These are phyloP conservation scores for Clausena lansium DNA, from an alignment of 345 rosid species.

Conservation along the genomic window DNA sequence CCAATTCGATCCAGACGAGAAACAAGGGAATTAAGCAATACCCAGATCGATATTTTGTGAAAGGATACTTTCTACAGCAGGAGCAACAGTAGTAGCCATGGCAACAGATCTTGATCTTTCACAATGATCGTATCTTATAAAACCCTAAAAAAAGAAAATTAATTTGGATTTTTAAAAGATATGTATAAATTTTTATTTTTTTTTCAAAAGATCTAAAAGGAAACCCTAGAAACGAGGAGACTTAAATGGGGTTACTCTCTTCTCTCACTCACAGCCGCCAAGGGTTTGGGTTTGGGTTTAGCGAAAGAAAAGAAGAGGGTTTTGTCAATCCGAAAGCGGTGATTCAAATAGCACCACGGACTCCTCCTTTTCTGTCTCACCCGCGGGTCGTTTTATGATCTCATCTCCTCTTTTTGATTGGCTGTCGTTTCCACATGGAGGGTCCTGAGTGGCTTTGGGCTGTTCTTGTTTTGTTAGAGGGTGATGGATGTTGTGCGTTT, in stretches of 20 bases:
- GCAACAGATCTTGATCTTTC: constrained; percentile 15
- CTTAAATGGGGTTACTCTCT: neutral
- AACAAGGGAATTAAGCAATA: constrained; percentile 26
- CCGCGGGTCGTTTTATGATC: constrained; percentile 8
- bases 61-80: constrained; percentile 85
- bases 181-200: too few relatives aligned
- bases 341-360: constrained; percentile 63
- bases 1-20: constrained; percentile 11
- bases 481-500: neutral
- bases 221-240: neutral
- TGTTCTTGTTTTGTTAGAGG: neutral
- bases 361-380: neutral
- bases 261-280: constrained; percentile 20
- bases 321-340: constrained; percentile 32
- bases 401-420: neutral
- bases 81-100: constrained; percentile 68
- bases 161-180: constrained; percentile 3
- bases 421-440: neutral
- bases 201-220: neutral
- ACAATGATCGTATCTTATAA: constrained; percentile 26
- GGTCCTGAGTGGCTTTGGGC: neutral
- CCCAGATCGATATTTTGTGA: constrained; percentile 10
- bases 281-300: constrained; percentile 10
- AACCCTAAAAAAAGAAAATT: constrained; percentile 10
- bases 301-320: constrained; percentile 43